Percentiles rank a stretch among this genome's conserved stretches.
These are phyloP conservation scores for Penicillium chermesinum DNA, from an alignment of 495 filamentous ascomycete species.

Conservation along the genomic window DNA sequence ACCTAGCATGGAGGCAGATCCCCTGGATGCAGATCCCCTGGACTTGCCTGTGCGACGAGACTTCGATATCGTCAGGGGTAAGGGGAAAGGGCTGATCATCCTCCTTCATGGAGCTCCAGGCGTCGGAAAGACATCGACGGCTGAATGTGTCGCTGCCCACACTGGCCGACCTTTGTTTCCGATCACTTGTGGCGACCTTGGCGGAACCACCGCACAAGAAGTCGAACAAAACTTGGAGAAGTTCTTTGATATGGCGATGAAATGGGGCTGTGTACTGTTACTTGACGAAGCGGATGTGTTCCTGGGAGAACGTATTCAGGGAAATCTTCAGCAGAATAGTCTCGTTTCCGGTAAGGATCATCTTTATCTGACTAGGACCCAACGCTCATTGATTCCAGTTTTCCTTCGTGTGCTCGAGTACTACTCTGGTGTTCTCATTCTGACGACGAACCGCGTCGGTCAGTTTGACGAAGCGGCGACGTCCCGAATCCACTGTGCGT, in stretches of 20 bases:
- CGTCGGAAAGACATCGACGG: constrained; percentile 56
- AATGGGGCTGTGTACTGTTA: constrained; percentile 52
- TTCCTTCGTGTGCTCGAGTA: constrained; percentile 7
- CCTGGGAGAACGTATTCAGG: background rate
- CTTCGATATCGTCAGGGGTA: constrained; percentile 12
- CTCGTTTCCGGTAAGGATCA: constrained; percentile 1
- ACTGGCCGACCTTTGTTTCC: constrained; percentile 47
- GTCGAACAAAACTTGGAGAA: constrained; percentile 44
- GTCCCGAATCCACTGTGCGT: constrained; percentile 44
- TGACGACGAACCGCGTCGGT: constrained; percentile 51
- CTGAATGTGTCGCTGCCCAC: constrained; percentile 48
- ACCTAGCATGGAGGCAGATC: too few relatives aligned
- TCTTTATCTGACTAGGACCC: background rate
- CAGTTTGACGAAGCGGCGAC: constrained; percentile 50
- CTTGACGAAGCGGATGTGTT: constrained; percentile 13
- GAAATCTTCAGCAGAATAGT: background rate
- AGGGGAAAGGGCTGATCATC: constrained; percentile 57
- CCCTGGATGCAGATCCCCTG: too few relatives aligned
- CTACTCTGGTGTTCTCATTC: constrained; percentile 47
- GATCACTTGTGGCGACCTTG: constrained; percentile 49
- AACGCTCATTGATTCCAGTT: background rate
- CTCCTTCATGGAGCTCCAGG: constrained; percentile 56
- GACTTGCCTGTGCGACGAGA: too few relatives aligned
- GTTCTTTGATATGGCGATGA: constrained; percentile 43
- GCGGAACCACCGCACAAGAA: constrained; percentile 38